Evolutionary conservation across 768 basidiomycete species (phyloP).

Genomic region (Epithele typhae): DNA sequence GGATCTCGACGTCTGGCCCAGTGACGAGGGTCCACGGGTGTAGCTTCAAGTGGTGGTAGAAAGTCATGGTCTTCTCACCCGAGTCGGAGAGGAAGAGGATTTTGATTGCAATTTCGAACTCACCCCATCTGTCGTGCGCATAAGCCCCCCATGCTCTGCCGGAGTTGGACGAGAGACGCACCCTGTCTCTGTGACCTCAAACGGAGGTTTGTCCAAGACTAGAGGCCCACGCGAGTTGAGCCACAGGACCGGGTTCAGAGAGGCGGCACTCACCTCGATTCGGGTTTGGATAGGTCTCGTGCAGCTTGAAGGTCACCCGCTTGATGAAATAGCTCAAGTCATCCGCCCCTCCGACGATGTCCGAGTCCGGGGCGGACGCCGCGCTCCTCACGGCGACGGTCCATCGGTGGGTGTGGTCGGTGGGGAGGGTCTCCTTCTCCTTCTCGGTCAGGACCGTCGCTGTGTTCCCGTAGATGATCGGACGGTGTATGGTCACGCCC

Average conservation of each 20-base stretch:
- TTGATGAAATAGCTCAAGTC: conserved; percentile 91
- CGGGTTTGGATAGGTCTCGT: conserved; percentile 93
- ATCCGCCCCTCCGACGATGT: conserved; percentile 85
- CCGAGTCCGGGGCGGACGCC: conserved; percentile 64
- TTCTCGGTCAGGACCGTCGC: conserved; percentile 71
- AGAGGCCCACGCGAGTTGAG: conserved; percentile 6
- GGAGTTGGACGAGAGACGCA: conserved; percentile 25
- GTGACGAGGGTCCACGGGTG: conserved; percentile 76
- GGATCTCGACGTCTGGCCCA: conserved; percentile 66
- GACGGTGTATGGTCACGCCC: conserved; percentile 85
- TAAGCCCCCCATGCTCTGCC: not conserved
- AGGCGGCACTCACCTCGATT: conserved; percentile 66
- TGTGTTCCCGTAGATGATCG: conserved; percentile 95
- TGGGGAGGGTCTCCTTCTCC: conserved; percentile 55
- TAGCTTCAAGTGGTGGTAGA: conserved; percentile 93
- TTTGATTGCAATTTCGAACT: conserved; percentile 93
- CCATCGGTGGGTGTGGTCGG: conserved; percentile 94
- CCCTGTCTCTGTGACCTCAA: conserved; percentile 96
- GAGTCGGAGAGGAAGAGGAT: conserved; percentile 88
- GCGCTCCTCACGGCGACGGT: conserved; percentile 93
- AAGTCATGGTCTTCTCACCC: conserved; percentile 81
- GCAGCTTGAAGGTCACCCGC: conserved; percentile 93
- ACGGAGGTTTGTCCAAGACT: conserved; percentile 93
- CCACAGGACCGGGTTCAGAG: not conserved
- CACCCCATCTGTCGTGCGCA: conserved; percentile 75